Conservation (phyloP, 495 filamentous ascomycete species). For the Rusavskia elegans region DNA sequence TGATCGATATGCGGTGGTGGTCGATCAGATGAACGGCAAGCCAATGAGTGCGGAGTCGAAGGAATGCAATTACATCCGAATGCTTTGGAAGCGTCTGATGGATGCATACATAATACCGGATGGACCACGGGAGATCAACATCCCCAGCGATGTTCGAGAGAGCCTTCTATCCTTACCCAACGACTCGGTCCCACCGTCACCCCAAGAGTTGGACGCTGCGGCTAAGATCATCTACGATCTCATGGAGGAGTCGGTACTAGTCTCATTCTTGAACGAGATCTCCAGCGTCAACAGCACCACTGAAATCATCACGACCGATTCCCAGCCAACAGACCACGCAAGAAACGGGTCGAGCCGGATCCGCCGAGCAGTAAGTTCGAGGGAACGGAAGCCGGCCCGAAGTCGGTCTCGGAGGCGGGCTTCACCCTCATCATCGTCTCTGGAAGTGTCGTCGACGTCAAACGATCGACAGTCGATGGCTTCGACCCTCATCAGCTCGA, state of each 20-base stretch:
- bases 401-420: slow-evolving; percentile 22
- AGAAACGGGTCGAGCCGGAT: slow-evolving; percentile 4
- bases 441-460: slow-evolving; percentile 21
- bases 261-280: slow-evolving; percentile 54
- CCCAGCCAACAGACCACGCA: background rate
- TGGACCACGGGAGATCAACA: slow-evolving; percentile 79
- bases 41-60: slow-evolving; percentile 32
- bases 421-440: slow-evolving; percentile 29
- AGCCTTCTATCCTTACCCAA: slow-evolving; percentile 50
- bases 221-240: slow-evolving; percentile 82
- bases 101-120: slow-evolving; percentile 34
- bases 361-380: background rate
- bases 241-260: slow-evolving; percentile 90
- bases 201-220: slow-evolving; percentile 71
- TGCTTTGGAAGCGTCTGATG: slow-evolving; percentile 50
- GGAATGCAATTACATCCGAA: slow-evolving; percentile 53
- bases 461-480: slow-evolving; percentile 13
- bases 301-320: slow-evolving; percentile 11
- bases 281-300: slow-evolving; percentile 28
- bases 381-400: background rate
- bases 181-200: slow-evolving; percentile 50
- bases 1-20: slow-evolving; percentile 48
- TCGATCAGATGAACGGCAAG: slow-evolving; percentile 25
- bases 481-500: slow-evolving; percentile 16
- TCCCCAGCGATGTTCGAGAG: slow-evolving; percentile 75